Percentiles rank a stretch among this genome's conserved stretches.
phyloP scores from a whole-genome alignment of 2,329 filamentous ascomycete genomes.

The Stachybotrys elegans region DNA sequence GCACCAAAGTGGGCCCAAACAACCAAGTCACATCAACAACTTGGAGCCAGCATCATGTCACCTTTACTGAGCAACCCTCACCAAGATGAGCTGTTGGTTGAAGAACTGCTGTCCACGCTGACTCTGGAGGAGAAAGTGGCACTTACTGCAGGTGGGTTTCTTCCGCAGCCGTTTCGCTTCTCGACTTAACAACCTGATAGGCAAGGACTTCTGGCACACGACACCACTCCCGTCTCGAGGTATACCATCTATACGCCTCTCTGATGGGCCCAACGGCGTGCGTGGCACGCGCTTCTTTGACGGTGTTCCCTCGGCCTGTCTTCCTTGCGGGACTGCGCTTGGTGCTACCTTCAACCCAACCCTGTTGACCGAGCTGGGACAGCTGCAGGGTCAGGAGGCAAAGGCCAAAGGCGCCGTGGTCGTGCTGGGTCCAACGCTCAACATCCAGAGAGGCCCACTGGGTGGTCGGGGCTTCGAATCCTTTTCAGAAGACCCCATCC shows the following conservation, averaged over 20 bases:
- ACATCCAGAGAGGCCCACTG: constrained; percentile 31
- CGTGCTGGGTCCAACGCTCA: constrained; percentile 16
- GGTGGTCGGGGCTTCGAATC: constrained; percentile 35
- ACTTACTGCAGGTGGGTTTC: not conserved
- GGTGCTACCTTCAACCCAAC: constrained; percentile 10
- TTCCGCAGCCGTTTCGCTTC: not conserved
- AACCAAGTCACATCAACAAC: not conserved
- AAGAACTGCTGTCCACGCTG: not conserved
- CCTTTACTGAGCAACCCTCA: no score
- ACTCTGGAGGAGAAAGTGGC: not conserved
- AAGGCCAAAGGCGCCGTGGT: constrained; percentile 1
- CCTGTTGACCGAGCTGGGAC: constrained; percentile 7
- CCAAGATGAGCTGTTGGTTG: no score
- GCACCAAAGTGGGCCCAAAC: not conserved
- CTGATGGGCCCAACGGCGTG: constrained; percentile 16
- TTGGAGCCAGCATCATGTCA: not conserved
- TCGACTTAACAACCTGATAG: constrained; percentile 2
- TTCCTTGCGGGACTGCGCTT: constrained; percentile 10
- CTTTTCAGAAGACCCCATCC: constrained; percentile 33
- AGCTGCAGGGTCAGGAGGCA: constrained; percentile 6
- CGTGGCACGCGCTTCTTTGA: constrained; percentile 10
- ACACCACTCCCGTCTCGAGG: constrained; percentile 9
- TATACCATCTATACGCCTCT: constrained; percentile 10
- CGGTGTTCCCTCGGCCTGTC: constrained; percentile 7
- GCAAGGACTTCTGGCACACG: constrained; percentile 15